Conservation (phyloP, 192 early-diverging fungal genomes). For the Pilaira anomala region DNA sequence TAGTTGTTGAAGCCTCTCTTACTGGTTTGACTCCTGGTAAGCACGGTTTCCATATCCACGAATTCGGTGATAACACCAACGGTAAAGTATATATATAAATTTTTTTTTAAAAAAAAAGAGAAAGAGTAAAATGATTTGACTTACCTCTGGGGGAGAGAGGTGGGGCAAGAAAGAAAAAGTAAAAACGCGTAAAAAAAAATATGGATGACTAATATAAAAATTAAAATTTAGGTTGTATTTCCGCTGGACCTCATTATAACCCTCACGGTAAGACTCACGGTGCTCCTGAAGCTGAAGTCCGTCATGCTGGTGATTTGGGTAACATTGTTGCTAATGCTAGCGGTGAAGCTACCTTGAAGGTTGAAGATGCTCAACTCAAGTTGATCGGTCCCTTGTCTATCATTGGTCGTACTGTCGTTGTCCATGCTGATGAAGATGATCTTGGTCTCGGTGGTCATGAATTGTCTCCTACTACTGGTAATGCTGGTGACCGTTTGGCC, state of each 20-base stretch:
- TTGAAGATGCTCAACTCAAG: conserved; percentile 62
- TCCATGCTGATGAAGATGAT: conserved; percentile 85
- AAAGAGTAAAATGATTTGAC: neutral
- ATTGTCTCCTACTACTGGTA: conserved; percentile 77
- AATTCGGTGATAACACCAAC: conserved; percentile 79
- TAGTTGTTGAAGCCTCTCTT: conserved; percentile 55
- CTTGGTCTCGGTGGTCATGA: conserved; percentile 74
- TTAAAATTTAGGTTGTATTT: conserved; percentile 53
- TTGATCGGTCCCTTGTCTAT: conserved; percentile 73
- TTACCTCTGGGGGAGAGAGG: no score
- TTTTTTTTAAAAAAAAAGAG: conserved; percentile 1
- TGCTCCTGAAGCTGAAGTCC: conserved; percentile 53
- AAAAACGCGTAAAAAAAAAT: no score
- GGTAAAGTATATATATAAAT: conserved; percentile 21
- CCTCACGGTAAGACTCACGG: conserved; percentile 73
- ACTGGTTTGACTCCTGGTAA: conserved; percentile 63
- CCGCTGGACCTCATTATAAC: conserved; percentile 82
- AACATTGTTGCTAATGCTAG: conserved; percentile 62
- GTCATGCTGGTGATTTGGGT: conserved; percentile 89
- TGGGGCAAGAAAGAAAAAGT: no score
- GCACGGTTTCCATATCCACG: conserved; percentile 91
- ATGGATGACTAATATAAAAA: no score
- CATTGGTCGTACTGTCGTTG: conserved; percentile 79
- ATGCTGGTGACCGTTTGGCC: conserved; percentile 80
- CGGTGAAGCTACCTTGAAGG: conserved; percentile 53